Evolutionary conservation across 805 yeast species (phyloP), one percentile per base, ranked within the genome.

Genomic region (Saccharomyces eubayanus): DNA sequence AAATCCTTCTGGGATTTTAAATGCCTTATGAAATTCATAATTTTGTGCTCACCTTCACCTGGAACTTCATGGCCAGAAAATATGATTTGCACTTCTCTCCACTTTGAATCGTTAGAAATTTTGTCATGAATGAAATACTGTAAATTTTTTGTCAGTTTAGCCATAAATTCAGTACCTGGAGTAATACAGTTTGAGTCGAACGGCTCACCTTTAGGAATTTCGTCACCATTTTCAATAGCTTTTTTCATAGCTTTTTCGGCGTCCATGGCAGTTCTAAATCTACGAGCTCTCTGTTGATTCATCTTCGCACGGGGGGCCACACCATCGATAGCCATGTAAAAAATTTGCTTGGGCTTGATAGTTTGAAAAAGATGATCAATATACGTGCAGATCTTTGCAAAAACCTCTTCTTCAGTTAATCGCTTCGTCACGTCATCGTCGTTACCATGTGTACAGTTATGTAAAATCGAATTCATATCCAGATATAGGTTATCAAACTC

Each of bases 231-330:
- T 31, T 77, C 79, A 46, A 85, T 74, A 5, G 96, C 96, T 67
- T 87, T 85, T 55, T 78, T 77, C 65, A 87, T 66, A 51, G 83
- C 84, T 59, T 82, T 82, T 67, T 92, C 96, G 1, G 97, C 97
- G 65, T 92, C 98, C 62, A 83, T 78, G 0, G 97, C 98, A 30
- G 96, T 84, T 71, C 97, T 78, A 71, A 92, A 92, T 73, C 99
- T 83, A 77, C 99, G 84, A 0, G 97, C 83, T 72, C 99, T 82
- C 72, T 92, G 99, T 72, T 92, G 98, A 68, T 92, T 92, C 97
- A 92, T 91, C 67, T 92, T 92, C 10, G 99, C 99, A 68, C 99
- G 77, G 46, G 99, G 99, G 0, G 99, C 99, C 51, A 92, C 98
- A 68, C 99, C 99, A 73, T 92, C 99, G 63, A 92, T 88, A 2